phyloP scores from a whole-genome alignment of 2,329 filamentous ascomycete species.

The Fusarium algeriense region DNA sequence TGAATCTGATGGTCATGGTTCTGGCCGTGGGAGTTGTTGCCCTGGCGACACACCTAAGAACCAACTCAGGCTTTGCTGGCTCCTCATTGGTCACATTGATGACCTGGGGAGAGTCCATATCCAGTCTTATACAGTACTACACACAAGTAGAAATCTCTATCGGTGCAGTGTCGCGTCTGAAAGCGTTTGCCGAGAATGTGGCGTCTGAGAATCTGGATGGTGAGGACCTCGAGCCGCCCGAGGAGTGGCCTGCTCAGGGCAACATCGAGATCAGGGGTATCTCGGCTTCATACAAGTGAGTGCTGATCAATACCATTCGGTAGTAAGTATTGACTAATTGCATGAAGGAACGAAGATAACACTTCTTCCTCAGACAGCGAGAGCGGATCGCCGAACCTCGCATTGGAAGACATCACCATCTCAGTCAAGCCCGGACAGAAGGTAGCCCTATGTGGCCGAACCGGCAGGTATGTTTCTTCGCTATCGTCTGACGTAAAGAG shows the following conservation, averaged over 20 bases:
- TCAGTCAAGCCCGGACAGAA: conserved; percentile 33
- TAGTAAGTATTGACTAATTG: not conserved
- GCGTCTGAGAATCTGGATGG: not conserved
- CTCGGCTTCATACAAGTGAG: not conserved
- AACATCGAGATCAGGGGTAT: not conserved
- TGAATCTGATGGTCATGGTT: conserved; percentile 36
- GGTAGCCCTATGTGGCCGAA: conserved; percentile 53
- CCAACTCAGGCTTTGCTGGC: conserved; percentile 54
- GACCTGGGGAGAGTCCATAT: conserved; percentile 38
- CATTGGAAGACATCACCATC: not conserved
- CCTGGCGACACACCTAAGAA: conserved; percentile 61
- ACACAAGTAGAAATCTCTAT: conserved; percentile 38
- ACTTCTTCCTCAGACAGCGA: not conserved
- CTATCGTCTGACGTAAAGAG: not conserved
- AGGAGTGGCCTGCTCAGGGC: not conserved
- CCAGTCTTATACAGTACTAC: conserved; percentile 29
- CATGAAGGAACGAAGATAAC: not conserved
- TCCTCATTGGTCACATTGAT: conserved; percentile 55
- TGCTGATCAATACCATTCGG: not conserved
- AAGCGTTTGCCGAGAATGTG: not conserved
- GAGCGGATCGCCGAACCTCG: not conserved
- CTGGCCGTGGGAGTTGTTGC: conserved; percentile 62
- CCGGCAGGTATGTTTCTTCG: conserved; percentile 32
- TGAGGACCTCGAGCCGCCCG: not conserved
- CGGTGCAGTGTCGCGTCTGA: conserved; percentile 24